Conservation (phyloP, 192 early-diverging fungal species). For the Neocallimastix lanati region DNA sequence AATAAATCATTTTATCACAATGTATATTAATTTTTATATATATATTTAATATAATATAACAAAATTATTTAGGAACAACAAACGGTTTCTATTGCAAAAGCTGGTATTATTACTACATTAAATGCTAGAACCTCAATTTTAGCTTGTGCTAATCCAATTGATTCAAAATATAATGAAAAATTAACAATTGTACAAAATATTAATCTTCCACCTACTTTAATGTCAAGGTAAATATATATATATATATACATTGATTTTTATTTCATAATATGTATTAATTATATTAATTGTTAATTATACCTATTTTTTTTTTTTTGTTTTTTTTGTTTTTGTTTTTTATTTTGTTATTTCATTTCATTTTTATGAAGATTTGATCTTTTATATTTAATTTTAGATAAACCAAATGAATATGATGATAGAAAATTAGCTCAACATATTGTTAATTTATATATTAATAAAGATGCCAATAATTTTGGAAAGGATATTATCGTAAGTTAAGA, state of each 20-base stretch:
- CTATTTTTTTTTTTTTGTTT: no score
- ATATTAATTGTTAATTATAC: no score
- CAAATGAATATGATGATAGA: slow-evolving; percentile 69
- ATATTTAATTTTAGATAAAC: slow-evolving; percentile 76
- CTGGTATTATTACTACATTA: slow-evolving; percentile 85
- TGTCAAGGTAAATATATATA: slow-evolving; percentile 86
- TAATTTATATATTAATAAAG: slow-evolving; percentile 56
- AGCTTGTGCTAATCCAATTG: slow-evolving; percentile 85
- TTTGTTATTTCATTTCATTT: no score
- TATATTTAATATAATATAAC: no score
- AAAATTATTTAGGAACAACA: slow-evolving; percentile 55
- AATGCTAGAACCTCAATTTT: slow-evolving; percentile 92
- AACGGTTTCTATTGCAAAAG: slow-evolving; percentile 72
- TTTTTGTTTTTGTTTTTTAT: no score
- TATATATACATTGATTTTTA: no score
- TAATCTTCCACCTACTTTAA: slow-evolving; percentile 75
- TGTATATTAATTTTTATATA: no score
- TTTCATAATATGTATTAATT: no score
- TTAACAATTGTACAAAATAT: slow-evolving; percentile 72
- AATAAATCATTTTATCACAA: no score
- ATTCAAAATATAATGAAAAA: slow-evolving; percentile 70
- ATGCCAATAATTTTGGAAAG: slow-evolving; percentile 2
- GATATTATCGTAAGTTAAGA: slow-evolving; percentile 27
- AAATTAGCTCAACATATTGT: slow-evolving; percentile 77
- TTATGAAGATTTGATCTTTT: slow-evolving; percentile 67